Evolutionary conservation across 2,329 filamentous ascomycete genomes (phyloP).

Genomic region (Clarireedia sp.): DNA sequence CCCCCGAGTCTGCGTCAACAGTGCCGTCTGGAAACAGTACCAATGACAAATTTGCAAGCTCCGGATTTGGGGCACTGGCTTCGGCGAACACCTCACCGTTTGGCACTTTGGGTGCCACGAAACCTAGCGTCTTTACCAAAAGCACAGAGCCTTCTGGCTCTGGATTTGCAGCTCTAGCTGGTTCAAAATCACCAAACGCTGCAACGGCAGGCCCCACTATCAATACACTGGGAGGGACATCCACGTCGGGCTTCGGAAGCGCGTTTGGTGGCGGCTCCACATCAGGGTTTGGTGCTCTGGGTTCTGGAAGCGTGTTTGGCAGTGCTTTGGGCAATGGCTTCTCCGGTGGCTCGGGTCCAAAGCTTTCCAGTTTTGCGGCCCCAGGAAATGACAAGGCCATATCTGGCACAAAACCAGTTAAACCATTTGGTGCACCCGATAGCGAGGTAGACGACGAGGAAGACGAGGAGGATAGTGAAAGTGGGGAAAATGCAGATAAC

Average conservation of each 20-base stretch:
- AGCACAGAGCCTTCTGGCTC: slow-evolving; percentile 30
- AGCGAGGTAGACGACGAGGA: slow-evolving; percentile 51
- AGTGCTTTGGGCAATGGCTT: slow-evolving; percentile 36
- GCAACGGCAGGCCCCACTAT: slow-evolving; percentile 27
- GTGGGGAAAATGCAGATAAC: slow-evolving; percentile 35
- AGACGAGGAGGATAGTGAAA: slow-evolving; percentile 35
- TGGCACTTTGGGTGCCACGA: slow-evolving; percentile 43
- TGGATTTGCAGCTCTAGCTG: slow-evolving; percentile 39
- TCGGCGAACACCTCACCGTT: slow-evolving; percentile 56
- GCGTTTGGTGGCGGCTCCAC: slow-evolving; percentile 16
- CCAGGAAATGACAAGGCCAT: slow-evolving; percentile 42
- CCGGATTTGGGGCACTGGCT: slow-evolving; percentile 60
- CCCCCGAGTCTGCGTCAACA: slow-evolving; percentile 13
- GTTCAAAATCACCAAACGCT: slow-evolving; percentile 25
- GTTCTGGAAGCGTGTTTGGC: slow-evolving; percentile 34
- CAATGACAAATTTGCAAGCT: slow-evolving; percentile 49
- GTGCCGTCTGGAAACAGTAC: slow-evolving; percentile 16
- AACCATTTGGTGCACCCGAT: slow-evolving; percentile 70
- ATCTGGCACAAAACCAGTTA: slow-evolving; percentile 51
- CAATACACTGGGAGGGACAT: slow-evolving; percentile 29
- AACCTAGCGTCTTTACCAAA: slow-evolving; percentile 44
- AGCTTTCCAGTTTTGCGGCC: slow-evolving; percentile 63
- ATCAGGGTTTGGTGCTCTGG: slow-evolving; percentile 29
- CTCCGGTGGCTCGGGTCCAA: slow-evolving; percentile 32
- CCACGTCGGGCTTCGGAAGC: slow-evolving; percentile 31